Percentiles rank a stretch among this genome's conserved stretches.
Conservation (phyloP, 495 filamentous ascomycete genomes). For the Aspergillus panamensis region DNA sequence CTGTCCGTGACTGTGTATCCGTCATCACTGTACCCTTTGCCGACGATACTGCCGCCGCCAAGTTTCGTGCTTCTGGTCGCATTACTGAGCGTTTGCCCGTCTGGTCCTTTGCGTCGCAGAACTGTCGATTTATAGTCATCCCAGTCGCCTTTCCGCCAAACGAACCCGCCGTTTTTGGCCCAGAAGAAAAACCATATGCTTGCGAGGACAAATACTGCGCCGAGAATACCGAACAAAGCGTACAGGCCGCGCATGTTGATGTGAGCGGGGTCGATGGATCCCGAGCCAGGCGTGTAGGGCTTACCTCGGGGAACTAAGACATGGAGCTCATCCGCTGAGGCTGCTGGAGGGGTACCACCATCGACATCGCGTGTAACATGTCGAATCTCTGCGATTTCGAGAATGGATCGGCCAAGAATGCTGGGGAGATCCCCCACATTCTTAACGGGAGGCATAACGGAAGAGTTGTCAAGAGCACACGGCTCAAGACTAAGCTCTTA, state of each 20-base stretch:
- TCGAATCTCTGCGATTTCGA: constrained; percentile 6
- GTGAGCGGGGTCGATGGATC: constrained; percentile 56
- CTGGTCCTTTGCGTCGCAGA: constrained; percentile 83
- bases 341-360: neutral
- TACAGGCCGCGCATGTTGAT: constrained; percentile 85
- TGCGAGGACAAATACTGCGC: constrained; percentile 68
- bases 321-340: constrained; percentile 6
- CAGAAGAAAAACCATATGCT: constrained; percentile 98
- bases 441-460: constrained; percentile 34
- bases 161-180: constrained; percentile 92
- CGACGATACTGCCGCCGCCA: constrained; percentile 73
- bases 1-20: constrained; percentile 49
- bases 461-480: constrained; percentile 37
- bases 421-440: constrained; percentile 27
- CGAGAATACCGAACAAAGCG: constrained; percentile 80
- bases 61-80: constrained; percentile 78
- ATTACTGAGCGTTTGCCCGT: constrained; percentile 75
- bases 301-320: constrained; percentile 25
- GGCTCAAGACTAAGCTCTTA: constrained; percentile 38
- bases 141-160: constrained; percentile 83
- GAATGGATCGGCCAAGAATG: constrained; percentile 25
- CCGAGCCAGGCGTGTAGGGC: constrained; percentile 40
- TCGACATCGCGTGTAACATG: neutral
- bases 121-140: constrained; percentile 98
- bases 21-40: constrained; percentile 57